A percentile compares a stretch with the other conserved stretches of the same genome.
These are phyloP conservation scores for Colletotrichum sp. DNA, from an alignment of 2,329 filamentous ascomycete species.

Conservation along the genomic window DNA sequence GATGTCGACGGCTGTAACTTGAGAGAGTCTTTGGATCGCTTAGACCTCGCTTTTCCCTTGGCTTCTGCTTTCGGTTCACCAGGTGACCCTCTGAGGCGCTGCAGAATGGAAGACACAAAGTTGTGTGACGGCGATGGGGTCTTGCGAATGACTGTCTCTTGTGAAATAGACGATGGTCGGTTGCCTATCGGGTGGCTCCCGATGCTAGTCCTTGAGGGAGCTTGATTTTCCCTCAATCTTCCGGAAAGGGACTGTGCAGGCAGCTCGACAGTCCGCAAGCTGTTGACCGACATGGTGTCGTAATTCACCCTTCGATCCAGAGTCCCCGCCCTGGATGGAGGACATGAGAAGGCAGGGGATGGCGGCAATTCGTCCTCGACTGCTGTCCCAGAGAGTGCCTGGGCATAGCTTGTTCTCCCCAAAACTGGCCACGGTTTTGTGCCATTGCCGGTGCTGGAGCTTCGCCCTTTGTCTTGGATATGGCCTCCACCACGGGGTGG, in stretches of 20 bases:
- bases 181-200: background rate
- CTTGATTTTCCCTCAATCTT: background rate
- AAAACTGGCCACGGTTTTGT: conserved; percentile 32
- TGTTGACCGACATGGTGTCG: conserved; percentile 29
- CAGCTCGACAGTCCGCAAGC: conserved; percentile 6
- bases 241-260: background rate
- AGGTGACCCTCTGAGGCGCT: background rate
- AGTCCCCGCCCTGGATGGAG: conserved; percentile 12
- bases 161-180: background rate
- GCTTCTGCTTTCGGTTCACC: background rate
- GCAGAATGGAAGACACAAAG: background rate
- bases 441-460: conserved; percentile 21
- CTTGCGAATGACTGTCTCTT: background rate
- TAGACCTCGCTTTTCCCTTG: background rate
- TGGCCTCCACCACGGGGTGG: conserved; percentile 28
- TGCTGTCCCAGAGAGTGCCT: conserved; percentile 23
- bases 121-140: background rate
- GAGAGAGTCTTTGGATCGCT: background rate
- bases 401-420: conserved; percentile 37
- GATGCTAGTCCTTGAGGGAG: background rate
- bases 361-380: conserved; percentile 13
- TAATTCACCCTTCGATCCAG: conserved; percentile 20
- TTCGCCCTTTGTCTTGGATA: conserved; percentile 28
- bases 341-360: conserved; percentile 24
- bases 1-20: background rate